phyloP scores from a whole-genome alignment of 1,139 yeast species.

The Protomyces lactucae-debilis region DNA sequence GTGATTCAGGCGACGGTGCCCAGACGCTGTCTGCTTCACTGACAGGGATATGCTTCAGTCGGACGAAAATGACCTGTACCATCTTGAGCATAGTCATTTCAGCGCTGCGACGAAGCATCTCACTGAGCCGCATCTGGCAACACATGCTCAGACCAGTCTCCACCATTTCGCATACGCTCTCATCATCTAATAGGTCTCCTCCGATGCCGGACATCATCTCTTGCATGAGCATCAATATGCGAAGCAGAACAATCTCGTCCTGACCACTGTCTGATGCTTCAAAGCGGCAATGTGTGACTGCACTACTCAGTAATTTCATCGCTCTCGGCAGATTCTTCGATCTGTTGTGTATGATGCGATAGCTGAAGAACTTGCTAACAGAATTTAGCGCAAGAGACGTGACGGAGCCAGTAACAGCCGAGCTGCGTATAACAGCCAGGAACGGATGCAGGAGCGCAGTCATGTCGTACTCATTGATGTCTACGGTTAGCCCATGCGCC shows the following conservation, averaged over 20 bases:
- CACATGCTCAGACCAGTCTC: constrained; percentile 91
- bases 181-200: constrained; percentile 66
- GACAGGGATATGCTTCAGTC: constrained; percentile 43
- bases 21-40: constrained; percentile 9
- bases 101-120: constrained; percentile 81
- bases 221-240: constrained; percentile 73
- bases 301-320: constrained; percentile 59
- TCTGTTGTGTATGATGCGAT: constrained; percentile 49
- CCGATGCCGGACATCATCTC: constrained; percentile 60
- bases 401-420: constrained; percentile 78
- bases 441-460: constrained; percentile 80
- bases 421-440: constrained; percentile 75
- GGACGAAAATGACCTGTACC: constrained; percentile 62
- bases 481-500: constrained; percentile 30
- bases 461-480: constrained; percentile 59
- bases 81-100: constrained; percentile 75
- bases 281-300: constrained; percentile 89
- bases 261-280: constrained; percentile 92
- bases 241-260: constrained; percentile 84
- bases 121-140: constrained; percentile 86
- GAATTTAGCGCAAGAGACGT: constrained; percentile 79
- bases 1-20: neutral
- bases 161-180: constrained; percentile 78
- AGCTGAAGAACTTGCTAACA: constrained; percentile 62
- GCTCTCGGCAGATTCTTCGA: constrained; percentile 49